phyloP scores from a whole-genome alignment of 208 protist species.

The Trypanosoma mega region DNA sequence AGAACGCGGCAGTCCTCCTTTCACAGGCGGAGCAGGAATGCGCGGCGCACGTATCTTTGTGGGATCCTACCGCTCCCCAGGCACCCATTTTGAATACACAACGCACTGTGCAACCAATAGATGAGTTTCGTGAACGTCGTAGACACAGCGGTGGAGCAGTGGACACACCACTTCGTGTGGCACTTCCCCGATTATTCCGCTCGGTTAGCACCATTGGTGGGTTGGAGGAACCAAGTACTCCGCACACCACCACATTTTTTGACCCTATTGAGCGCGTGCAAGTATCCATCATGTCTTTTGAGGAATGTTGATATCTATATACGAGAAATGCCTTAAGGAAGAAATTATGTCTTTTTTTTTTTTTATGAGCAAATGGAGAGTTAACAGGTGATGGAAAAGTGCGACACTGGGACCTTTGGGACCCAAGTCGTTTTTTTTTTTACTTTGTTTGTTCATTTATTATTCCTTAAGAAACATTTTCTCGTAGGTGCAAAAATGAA shows the following conservation, averaged over 20 bases:
- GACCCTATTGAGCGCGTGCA: constrained; percentile 14
- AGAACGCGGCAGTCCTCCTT: background rate
- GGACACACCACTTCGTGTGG: constrained; percentile 18
- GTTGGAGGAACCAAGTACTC: background rate
- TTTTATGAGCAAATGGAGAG: too few relatives aligned
- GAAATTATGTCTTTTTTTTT: too few relatives aligned
- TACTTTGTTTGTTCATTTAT: too few relatives aligned
- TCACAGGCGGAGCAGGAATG: background rate
- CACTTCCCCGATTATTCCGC: background rate
- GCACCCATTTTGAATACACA: constrained; percentile 7
- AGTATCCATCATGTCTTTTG: constrained; percentile 18
- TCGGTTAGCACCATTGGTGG: background rate
- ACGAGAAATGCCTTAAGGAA: background rate
- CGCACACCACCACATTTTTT: constrained; percentile 8
- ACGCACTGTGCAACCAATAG: constrained; percentile 4
- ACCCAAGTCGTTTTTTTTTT: too few relatives aligned
- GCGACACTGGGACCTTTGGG: too few relatives aligned
- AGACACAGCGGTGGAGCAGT: background rate
- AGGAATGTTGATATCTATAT: constrained; percentile 5
- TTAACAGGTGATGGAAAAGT: too few relatives aligned
- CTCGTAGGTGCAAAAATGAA: too few relatives aligned
- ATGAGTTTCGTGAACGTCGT: background rate
- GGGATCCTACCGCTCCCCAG: too few relatives aligned
- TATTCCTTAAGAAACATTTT: too few relatives aligned
- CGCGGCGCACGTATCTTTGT: background rate